Evolutionary conservation across 73 alveolate species (phyloP), one percentile per base, ranked within the genome.

Genomic region (Symbiodinium pilosum): DNA sequence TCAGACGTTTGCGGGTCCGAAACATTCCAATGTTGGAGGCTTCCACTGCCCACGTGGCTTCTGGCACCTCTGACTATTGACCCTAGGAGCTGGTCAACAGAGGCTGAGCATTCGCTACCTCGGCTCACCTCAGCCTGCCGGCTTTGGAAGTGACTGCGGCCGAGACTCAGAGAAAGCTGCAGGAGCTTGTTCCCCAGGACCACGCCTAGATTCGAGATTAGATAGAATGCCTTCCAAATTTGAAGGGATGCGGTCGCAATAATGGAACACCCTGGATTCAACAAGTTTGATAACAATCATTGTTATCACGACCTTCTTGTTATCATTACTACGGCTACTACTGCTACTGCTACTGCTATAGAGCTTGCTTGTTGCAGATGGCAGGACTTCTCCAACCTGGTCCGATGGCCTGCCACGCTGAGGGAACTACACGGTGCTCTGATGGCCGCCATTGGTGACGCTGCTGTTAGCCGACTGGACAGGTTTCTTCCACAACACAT

Each of bases 351-450:
- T n/a, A n/a, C 30, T 11, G 8, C 83, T 38, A 68, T 20, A 11
- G 36, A n/a, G 47, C 64, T 36, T 54, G 41, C 16, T n/a, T n/a
- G n/a, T n/a, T n/a, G n/a, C n/a, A n/a, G n/a, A n/a, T n/a, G n/a
- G n/a, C 94, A 91, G 77, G 97, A 91, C 52, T 30, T 38, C 41
- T 69, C 97, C 97, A 91, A 91, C 97, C 7, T 91, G 73, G 87
- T 69, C 30, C 77, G 88, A 86, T 12, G 51, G 0, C 81, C 24
- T 11, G 87, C 43, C 97, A 91, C 97, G 51, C 52, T 91, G 40
- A 52, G 97, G 3, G 87, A 69, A 28, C 41, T 38, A 0, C 51
- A 41, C 43, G 30, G 7, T 1, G 34, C 85, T 43, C 85, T 71
- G 21, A 43, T 47, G 87, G 75, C 88, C 6, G 52, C 38, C 34